These are phyloP conservation scores for Prunus davidiana DNA, from an alignment of 306 rosid species.

Conservation along the genomic window DNA sequence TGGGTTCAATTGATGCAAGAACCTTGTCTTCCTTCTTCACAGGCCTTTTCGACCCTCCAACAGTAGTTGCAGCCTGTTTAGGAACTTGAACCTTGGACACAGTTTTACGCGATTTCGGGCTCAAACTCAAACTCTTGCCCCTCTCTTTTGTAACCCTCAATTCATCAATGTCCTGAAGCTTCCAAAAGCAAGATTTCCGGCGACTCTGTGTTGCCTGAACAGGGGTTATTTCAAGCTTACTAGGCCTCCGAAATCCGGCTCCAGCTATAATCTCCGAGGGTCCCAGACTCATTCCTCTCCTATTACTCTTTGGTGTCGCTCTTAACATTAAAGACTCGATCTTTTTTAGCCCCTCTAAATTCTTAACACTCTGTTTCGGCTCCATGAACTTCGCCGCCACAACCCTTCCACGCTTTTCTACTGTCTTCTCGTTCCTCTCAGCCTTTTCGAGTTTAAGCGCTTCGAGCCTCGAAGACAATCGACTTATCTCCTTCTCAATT, in stretches of 20 bases:
- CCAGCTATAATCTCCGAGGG: slow-evolving; percentile 59
- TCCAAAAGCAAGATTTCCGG: slow-evolving; percentile 77
- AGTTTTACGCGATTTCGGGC: slow-evolving; percentile 50
- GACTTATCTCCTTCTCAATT: slow-evolving; percentile 49
- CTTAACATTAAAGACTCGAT: slow-evolving; percentile 30
- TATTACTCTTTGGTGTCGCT: slow-evolving; percentile 29
- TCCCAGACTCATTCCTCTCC: slow-evolving; percentile 78
- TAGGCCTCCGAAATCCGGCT: slow-evolving; percentile 32
- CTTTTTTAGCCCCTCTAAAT: slow-evolving; percentile 30
- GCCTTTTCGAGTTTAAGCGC: slow-evolving; percentile 48
- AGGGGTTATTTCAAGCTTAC: slow-evolving; percentile 56
- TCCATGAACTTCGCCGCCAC: slow-evolving; percentile 57
- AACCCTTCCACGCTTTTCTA: slow-evolving; percentile 43
- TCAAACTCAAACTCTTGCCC: slow-evolving; percentile 46
- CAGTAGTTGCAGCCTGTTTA: slow-evolving; percentile 44
- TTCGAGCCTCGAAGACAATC: slow-evolving; percentile 41
- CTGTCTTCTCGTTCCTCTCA: slow-evolving; percentile 25
- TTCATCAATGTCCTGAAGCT: slow-evolving; percentile 55
- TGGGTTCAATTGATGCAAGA: slow-evolving; percentile 51
- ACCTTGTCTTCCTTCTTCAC: slow-evolving; percentile 52
- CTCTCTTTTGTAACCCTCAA: slow-evolving; percentile 41
- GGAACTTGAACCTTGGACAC: slow-evolving; percentile 34
- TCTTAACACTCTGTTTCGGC: slow-evolving; percentile 38
- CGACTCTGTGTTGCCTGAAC: slow-evolving; percentile 54
- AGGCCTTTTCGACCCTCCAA: slow-evolving; percentile 38